phyloP scores from a whole-genome alignment of 495 filamentous ascomycete species.

The Daldinia concentrica region DNA sequence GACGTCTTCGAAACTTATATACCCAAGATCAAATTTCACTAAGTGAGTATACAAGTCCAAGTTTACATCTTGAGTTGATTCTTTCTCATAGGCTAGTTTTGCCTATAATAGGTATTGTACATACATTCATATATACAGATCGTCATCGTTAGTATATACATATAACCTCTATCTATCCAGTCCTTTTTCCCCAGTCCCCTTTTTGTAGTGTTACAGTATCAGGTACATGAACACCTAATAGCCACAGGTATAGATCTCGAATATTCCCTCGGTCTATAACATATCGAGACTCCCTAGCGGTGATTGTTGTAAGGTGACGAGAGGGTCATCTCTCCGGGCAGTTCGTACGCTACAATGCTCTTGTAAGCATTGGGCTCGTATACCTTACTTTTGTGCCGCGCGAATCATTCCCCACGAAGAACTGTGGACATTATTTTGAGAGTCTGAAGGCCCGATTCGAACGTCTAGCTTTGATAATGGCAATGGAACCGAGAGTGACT shows the following conservation, averaged over 20 bases:
- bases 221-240: background rate
- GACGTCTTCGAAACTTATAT: too few relatives aligned
- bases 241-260: background rate
- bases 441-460: background rate
- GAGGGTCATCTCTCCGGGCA: too few relatives aligned
- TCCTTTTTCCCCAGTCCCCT: background rate
- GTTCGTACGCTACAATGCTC: too few relatives aligned
- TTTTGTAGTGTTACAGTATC: background rate
- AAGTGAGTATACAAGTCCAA: background rate
- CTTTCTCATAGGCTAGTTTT: background rate
- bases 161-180: background rate
- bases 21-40: too few relatives aligned
- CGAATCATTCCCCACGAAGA: background rate
- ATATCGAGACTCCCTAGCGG: background rate
- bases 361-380: too few relatives aligned
- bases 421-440: background rate
- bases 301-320: too few relatives aligned
- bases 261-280: background rate
- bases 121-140: background rate
- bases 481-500: conserved; percentile 33
- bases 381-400: background rate
- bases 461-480: conserved; percentile 5
- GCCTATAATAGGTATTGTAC: background rate
- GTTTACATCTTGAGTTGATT: background rate
- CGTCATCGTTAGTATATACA: background rate